These are phyloP conservation scores for Boletus barrowsii DNA, from an alignment of 768 basidiomycete species.

Conservation along the genomic window DNA sequence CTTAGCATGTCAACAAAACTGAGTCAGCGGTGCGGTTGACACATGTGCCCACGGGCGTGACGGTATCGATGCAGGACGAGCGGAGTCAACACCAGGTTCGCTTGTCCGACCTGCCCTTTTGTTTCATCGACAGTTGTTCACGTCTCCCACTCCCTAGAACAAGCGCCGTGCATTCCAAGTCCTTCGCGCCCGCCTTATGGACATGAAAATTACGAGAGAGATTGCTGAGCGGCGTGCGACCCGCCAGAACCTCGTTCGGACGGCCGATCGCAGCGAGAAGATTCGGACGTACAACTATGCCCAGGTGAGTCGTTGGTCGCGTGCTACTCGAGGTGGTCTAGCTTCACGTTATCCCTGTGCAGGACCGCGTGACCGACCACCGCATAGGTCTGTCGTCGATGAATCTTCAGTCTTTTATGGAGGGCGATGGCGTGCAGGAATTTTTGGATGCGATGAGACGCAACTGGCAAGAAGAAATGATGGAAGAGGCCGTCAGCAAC, in stretches of 20 bases:
- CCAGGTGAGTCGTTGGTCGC: slow-evolving; percentile 45
- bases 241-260: slow-evolving; percentile 70
- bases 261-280: slow-evolving; percentile 88
- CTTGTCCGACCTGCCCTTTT: neutral
- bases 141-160: slow-evolving; percentile 50
- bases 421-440: slow-evolving; percentile 58
- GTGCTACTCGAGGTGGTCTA: no score
- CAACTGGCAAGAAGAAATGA: slow-evolving; percentile 50
- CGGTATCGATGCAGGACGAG: slow-evolving; percentile 98
- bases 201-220: slow-evolving; percentile 69
- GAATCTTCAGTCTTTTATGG: slow-evolving; percentile 63
- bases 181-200: slow-evolving; percentile 81
- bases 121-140: neutral
- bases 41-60: slow-evolving; percentile 88
- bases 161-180: slow-evolving; percentile 91
- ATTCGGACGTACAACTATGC: slow-evolving; percentile 95
- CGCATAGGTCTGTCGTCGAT: slow-evolving; percentile 74
- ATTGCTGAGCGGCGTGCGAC: slow-evolving; percentile 66
- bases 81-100: slow-evolving; percentile 89
- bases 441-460: slow-evolving; percentile 57
- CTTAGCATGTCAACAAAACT: slow-evolving; percentile 95
- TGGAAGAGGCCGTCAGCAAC: slow-evolving; percentile 49
- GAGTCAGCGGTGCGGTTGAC: slow-evolving; percentile 96
- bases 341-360: neutral
- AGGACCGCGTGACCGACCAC: slow-evolving; percentile 95